phyloP scores from a whole-genome alignment of 192 early-diverging fungal genomes.

The Gryganskiella cystojenkinii region DNA sequence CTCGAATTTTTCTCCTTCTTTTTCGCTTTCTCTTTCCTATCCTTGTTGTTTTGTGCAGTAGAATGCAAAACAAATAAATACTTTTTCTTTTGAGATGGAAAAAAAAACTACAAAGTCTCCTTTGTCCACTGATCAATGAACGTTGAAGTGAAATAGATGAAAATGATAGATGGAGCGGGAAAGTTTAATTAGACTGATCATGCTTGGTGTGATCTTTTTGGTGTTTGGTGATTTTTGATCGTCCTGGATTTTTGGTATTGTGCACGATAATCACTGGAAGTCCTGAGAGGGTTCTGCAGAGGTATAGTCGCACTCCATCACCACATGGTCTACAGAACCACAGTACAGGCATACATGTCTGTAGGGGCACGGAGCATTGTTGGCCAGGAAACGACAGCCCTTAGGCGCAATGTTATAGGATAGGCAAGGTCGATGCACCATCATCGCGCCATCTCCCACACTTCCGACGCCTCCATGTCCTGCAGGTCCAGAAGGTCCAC shows the following conservation, averaged over 20 bases:
- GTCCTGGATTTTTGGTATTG: background rate
- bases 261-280: background rate
- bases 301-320: conserved; percentile 45
- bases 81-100: conserved; percentile 48
- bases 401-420: conserved; percentile 52
- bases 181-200: background rate
- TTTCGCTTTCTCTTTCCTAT: background rate
- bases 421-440: conserved; percentile 39
- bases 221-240: background rate
- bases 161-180: background rate
- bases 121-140: too few species aligned
- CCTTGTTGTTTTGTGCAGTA: background rate
- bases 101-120: too few species aligned
- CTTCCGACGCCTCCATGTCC: too few species aligned
- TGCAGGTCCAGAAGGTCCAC: too few species aligned
- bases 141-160: background rate
- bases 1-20: background rate
- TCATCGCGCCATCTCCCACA: conserved; percentile 1
- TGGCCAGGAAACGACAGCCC: conserved; percentile 47
- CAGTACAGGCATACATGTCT: conserved; percentile 47
- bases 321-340: conserved; percentile 36
- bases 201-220: too few species aligned
- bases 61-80: conserved; percentile 39
- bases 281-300: conserved; percentile 33
- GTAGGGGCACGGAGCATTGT: conserved; percentile 43